Conservation (phyloP, 2,329 filamentous ascomycete species). For the Stenocarpella maydis region DNA sequence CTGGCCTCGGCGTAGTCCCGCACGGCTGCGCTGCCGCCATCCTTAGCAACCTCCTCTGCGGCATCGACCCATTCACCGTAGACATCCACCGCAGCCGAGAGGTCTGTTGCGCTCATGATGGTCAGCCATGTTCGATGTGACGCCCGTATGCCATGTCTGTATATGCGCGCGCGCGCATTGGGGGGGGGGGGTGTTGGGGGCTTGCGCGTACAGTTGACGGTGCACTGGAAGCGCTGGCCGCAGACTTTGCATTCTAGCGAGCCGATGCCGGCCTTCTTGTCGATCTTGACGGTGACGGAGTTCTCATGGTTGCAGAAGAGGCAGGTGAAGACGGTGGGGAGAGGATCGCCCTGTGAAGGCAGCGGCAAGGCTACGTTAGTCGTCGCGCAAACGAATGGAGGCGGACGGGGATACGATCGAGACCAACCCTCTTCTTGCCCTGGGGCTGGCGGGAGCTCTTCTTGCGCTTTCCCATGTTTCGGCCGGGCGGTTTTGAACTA, state of each 20-base stretch:
- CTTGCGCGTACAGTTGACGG: conserved; percentile 79
- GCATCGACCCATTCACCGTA: conserved; percentile 99
- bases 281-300: conserved; percentile 87
- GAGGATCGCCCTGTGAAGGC: conserved; percentile 67
- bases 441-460: conserved; percentile 85
- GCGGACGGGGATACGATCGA: background rate
- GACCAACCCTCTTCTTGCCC: conserved; percentile 79
- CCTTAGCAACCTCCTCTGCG: conserved; percentile 48
- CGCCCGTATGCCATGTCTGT: background rate
- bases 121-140: conserved; percentile 2
- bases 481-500: background rate
- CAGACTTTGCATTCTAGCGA: conserved; percentile 91
- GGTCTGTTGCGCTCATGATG: conserved; percentile 61
- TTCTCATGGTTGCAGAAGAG: conserved; percentile 99
- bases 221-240: conserved; percentile 91
- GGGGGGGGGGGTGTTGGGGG: background rate
- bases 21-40: conserved; percentile 37
- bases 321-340: conserved; percentile 89
- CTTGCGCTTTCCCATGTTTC: conserved; percentile 87
- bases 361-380: conserved; percentile 3
- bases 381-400: conserved; percentile 8
- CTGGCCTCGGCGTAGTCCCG: conserved; percentile 37
- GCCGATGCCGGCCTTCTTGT: conserved; percentile 91
- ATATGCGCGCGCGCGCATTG: background rate
- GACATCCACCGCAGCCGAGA: conserved; percentile 91